Base-by-base conservation (phyloP, 768 basidiomycete species). In the Suillus subalutaceus region DNA sequence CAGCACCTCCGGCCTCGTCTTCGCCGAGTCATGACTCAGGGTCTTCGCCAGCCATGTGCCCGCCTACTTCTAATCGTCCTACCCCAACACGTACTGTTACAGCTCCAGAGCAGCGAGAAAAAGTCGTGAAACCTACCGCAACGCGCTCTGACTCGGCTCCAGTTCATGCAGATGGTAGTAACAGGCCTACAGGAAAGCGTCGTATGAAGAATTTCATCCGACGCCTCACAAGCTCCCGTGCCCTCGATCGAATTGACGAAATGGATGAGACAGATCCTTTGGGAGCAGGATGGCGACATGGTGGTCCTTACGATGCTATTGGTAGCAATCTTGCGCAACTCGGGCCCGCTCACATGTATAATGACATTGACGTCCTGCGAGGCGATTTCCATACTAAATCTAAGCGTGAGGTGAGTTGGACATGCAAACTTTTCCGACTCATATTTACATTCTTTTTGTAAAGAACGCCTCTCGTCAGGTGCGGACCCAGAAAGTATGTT, bases 221-320 rank as follows among this genome's bases (percentile, higher is more conserved):
- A 41, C 71, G 69, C 9, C 58, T 78, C 20, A 74, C 75, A 48
- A 65, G 53, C 40, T 72, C 59, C 68, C 73, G 53, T 69, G 67
- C 66, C 72, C 81, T 93, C 62, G 92, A 93, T 78, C 82, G 83
- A 38, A 89, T 94, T 67, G 92, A 94, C 72, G 90, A 92, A 75
- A 77, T 93, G 41, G 92, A 93, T 73, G 90, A 91, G 73, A 85
- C 86, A 7, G 90, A 88, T 74, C 90, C 91, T 2, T 81, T 88
- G 65, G 91, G 91, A 4, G 66, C 82, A 9, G 75, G 81, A 20
- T 77, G 89, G 67, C 92, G 93, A 72, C 90, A 93, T 70, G 81
- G 80, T 40, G 88, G 91, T 0, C 91, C 90, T n/a, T 94, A 93
- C 71, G 90, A 93, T 72, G 90, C 84, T 3, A 82, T 85, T 48